Base-by-base conservation (phyloP, 805 yeast genomes). In the Pichia heedii region DNA sequence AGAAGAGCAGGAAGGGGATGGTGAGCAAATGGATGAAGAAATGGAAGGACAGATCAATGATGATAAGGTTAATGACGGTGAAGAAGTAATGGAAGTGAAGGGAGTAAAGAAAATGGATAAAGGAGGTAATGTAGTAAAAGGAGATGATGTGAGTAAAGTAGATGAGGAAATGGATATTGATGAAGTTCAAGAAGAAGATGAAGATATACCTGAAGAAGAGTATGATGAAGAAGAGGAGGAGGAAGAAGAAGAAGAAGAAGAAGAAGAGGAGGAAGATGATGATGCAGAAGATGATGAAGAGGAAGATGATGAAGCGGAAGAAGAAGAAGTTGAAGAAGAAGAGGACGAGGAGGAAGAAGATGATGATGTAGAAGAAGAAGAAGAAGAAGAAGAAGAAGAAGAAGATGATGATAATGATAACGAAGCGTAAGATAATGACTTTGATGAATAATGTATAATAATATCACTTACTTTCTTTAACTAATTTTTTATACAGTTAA, bases 51-150 rank as follows among this genome's bases (percentile, higher is more conserved):
- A 16, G 6, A 20, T 9, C 11, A 55, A 55, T 22, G 56, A 51
- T n/a, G n/a, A n/a, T n/a, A n/a, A n/a, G 21, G 58, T 48, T 38
- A 56, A 50, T 15, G 42, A 51, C 35, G 54, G 48, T 13, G 39
- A 43, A 13, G 47, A 40, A 9, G 54, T 41, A 51, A 40, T 48
- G 24, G 11, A 7, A 50, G 45, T 45, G 50, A 47, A 42, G 37
- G 33, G 15, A 20, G 19, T 6, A 20, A 42, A 8, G 41, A 37
- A 4, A 46, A 49, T 19, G 54, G 56, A 15, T 64, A 61, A 8
- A 67, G n/a, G n/a, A n/a, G n/a, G n/a, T n/a, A n/a, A n/a, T n/a
- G n/a, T n/a, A n/a, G n/a, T n/a, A n/a, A n/a, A n/a, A n/a, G 55
- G 47, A 2, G 53, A 49, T 12, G 54, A 51, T 3, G 46, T 40